Base-by-base conservation (phyloP, 345 rosid species). In the Lumnitzera racemosa region DNA sequence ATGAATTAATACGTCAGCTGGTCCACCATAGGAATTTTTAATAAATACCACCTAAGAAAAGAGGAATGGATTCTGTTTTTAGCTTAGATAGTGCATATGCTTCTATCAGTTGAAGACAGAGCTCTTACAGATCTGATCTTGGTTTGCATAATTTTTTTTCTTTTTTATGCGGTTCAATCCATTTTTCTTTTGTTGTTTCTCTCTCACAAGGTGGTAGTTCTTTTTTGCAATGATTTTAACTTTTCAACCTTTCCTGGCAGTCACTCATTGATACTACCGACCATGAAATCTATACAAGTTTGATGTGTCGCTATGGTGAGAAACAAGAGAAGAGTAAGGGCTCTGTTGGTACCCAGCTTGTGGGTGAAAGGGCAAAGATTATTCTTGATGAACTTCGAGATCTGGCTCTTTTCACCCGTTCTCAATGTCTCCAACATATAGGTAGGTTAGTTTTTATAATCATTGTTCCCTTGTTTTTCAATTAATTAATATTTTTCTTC, bases 351-450 rank as follows among this genome's bases (percentile, higher is more conserved):
- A 82, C 97, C 31, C 90, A 83, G 61, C 91, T 94, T 47, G 70
- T 84, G 27, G 81, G 88, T 62, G 97, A 88, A 84, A 78, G 99
- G 68, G 89, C 96, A 49, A 84, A 81, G 75, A 84, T 94, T 68
- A 84, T 94, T 63, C 89, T 90, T 46, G 89, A 88, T 48, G 99
- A 94, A 83, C 87, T 86, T 64, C 84, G 75, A 61, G 83, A 71
- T 67, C 55, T 81, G 74, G 77, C 76, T 47, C 87, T 90, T 68
- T 84, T 80, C 66, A 94, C 97, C 23, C 85, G 72, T 57, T 75
- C 69, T 55, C 90, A 86, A 55, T 94, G 99, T 65, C 80, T 84
- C 61, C 84, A 72, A 58, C 88, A 94, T 76, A 80, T 94, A 53
- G 99, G 99, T 94, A 67, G 11, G 43, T 5, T 27, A 36, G 1